A percentile compares a stretch with the other conserved stretches of the same genome.
phyloP scores from a whole-genome alignment of 441 rosid genomes.

The Eutrema salsugineum region DNA sequence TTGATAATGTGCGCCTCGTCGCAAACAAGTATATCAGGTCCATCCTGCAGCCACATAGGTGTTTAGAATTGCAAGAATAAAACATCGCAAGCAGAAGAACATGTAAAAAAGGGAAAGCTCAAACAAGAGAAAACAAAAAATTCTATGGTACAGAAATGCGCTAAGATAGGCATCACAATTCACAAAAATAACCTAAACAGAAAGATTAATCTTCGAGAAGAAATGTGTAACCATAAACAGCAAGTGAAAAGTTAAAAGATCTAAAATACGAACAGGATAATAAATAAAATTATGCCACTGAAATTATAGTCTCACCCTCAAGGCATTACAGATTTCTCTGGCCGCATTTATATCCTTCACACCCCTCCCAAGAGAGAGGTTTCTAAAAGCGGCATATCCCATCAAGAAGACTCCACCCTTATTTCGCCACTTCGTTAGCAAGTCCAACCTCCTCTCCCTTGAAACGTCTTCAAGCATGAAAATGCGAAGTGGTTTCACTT shows the following conservation, averaged over 20 bases:
- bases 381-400: conserved; percentile 88
- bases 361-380: conserved; percentile 88
- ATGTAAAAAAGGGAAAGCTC: neutral
- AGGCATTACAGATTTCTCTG: conserved; percentile 68
- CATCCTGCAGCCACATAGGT: conserved; percentile 60
- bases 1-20: conserved; percentile 99
- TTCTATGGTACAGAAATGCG: neutral
- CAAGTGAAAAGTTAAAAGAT: neutral
- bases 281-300: neutral
- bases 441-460: conserved; percentile 84
- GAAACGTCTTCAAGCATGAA: conserved; percentile 97
- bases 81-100: neutral
- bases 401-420: conserved; percentile 97
- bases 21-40: conserved; percentile 99
- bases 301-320: conserved; percentile 61
- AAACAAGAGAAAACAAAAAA: neutral
- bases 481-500: conserved; percentile 84
- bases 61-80: conserved; percentile 9
- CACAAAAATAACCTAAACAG: neutral
- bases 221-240: neutral
- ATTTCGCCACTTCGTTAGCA: conserved; percentile 84
- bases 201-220: neutral
- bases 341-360: conserved; percentile 74
- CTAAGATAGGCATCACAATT: neutral
- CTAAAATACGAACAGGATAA: neutral